Percentiles rank a stretch among this genome's conserved stretches.
These are phyloP conservation scores for Turnera subulata DNA, from an alignment of 345 rosid genomes.

Conservation along the genomic window DNA sequence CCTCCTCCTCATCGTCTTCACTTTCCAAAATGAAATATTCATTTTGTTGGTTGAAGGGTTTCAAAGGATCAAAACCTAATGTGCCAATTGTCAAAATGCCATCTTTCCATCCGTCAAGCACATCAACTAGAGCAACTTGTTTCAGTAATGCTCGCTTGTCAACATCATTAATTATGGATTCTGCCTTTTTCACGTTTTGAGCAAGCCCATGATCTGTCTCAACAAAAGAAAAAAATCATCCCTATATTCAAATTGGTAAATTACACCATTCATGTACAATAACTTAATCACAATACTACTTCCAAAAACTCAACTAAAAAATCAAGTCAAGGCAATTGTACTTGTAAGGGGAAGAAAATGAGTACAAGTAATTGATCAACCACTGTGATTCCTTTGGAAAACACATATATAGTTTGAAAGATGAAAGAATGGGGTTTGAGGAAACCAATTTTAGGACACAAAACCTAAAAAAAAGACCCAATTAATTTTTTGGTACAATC, in stretches of 20 bases:
- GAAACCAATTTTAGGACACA: background rate
- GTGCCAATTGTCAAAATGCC: conserved; percentile 89
- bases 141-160: conserved; percentile 58
- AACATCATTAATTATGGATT: conserved; percentile 42
- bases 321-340: background rate
- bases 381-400: no score
- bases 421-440: no score
- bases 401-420: no score
- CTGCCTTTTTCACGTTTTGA: conserved; percentile 49
- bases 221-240: background rate
- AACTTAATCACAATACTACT: no score
- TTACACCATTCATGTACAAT: no score
- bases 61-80: conserved; percentile 67
- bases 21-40: conserved; percentile 21
- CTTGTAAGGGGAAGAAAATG: no score
- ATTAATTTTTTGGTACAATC: background rate
- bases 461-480: background rate
- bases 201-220: conserved; percentile 37
- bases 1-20: conserved; percentile 19
- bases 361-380: no score
- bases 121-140: conserved; percentile 61
- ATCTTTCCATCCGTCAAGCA: conserved; percentile 72
- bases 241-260: no score
- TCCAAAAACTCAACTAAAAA: background rate
- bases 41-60: conserved; percentile 32